Conservation (phyloP, 2,329 filamentous ascomycete species). For the Ceratocystis variospora region DNA sequence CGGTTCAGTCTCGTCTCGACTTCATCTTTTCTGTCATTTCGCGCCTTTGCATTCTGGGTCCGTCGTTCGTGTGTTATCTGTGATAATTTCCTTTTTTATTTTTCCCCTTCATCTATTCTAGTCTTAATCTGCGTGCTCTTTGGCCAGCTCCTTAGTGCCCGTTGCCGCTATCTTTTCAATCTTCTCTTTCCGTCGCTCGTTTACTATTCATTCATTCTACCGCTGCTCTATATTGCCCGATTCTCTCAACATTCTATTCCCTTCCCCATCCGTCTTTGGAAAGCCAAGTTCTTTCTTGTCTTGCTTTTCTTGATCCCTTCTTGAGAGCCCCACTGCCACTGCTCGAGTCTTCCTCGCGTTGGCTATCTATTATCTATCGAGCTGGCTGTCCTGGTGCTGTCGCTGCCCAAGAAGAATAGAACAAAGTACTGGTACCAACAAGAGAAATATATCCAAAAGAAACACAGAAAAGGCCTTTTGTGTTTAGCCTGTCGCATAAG, state of each 20-base stretch:
- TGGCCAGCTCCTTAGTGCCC: neutral
- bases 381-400: neutral
- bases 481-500: too few species aligned
- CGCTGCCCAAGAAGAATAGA: neutral
- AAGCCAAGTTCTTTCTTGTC: neutral
- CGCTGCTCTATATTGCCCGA: neutral
- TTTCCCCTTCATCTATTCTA: neutral
- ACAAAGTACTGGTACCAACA: neutral
- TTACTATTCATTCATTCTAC: neutral
- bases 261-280: neutral
- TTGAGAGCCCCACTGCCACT: neutral
- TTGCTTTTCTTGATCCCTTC: neutral
- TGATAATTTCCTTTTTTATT: neutral
- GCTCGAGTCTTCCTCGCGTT: neutral
- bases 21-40: neutral
- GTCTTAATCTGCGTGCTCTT: neutral
- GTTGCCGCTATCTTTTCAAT: neutral
- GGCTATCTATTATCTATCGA: neutral
- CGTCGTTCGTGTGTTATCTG: neutral
- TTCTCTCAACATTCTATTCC: neutral
- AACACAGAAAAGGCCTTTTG: too few species aligned
- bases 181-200: constrained; percentile 1
- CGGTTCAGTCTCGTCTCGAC: neutral
- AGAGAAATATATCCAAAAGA: too few species aligned
- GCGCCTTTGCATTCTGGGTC: neutral